Evolutionary conservation across 768 basidiomycete species (phyloP).

Genomic region (Trametopsis cervina): DNA sequence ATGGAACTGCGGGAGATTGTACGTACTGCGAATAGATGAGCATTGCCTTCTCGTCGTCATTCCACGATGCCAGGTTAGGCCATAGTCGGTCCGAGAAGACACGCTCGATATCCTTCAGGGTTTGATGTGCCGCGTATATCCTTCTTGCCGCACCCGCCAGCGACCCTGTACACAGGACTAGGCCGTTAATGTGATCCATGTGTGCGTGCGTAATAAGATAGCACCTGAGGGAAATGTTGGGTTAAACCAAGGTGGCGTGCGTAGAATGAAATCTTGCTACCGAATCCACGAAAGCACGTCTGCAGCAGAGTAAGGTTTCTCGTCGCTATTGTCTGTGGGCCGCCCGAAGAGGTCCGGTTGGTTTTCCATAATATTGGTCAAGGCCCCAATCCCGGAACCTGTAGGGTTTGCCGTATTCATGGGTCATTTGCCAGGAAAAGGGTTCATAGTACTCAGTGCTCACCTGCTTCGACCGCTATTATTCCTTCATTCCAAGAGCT

Average conservation of each 20-base stretch:
- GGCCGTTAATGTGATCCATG: constrained; percentile 80
- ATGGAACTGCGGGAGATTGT: background rate
- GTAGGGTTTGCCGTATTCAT: too few relatives aligned
- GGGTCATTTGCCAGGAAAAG: too few relatives aligned
- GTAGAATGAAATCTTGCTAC: constrained; percentile 7
- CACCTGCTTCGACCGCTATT: constrained; percentile 84
- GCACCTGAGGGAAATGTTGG: constrained; percentile 38
- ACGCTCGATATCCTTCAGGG: constrained; percentile 60
- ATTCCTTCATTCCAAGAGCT: constrained; percentile 75
- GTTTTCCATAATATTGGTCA: constrained; percentile 51
- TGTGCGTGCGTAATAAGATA: constrained; percentile 88
- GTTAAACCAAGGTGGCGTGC: background rate
- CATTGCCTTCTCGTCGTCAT: constrained; percentile 53
- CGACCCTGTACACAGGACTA: constrained; percentile 81
- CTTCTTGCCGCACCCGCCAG: constrained; percentile 53
- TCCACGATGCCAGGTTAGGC: constrained; percentile 79
- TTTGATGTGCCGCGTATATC: constrained; percentile 53
- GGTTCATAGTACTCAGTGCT: too few relatives aligned
- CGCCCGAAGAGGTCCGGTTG: constrained; percentile 48
- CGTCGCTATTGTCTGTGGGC: constrained; percentile 17
- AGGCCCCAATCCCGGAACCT: constrained; percentile 86
- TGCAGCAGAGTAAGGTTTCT: constrained; percentile 30
- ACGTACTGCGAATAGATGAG: constrained; percentile 62
- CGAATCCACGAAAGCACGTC: constrained; percentile 41
- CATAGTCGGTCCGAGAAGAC: constrained; percentile 77